These are phyloP conservation scores for Dalbergia cochinchinensis DNA, from an alignment of 306 rosid genomes.

Conservation along the genomic window DNA sequence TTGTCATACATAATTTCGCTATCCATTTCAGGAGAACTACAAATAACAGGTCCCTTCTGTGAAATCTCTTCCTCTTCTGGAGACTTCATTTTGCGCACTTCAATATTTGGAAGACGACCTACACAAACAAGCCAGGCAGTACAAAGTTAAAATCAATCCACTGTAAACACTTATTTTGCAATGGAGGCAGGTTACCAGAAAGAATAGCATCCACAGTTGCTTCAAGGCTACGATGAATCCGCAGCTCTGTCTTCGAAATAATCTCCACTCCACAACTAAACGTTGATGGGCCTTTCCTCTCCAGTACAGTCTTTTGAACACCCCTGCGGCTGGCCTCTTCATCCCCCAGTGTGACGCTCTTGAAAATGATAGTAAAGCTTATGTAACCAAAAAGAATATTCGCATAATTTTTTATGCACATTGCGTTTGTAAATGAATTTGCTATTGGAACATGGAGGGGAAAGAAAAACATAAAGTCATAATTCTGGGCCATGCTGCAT, in stretches of 20 bases:
- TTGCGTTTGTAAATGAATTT: constrained; percentile 2
- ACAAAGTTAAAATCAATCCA: constrained; percentile 30
- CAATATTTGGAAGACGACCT: constrained; percentile 84
- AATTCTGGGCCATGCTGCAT: neutral
- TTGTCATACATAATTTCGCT: constrained; percentile 56
- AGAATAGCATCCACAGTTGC: constrained; percentile 92
- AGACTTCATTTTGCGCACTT: constrained; percentile 80
- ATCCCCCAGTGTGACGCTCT: constrained; percentile 98
- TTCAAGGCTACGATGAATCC: constrained; percentile 89
- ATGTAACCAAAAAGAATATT: constrained; percentile 42
- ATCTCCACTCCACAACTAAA: constrained; percentile 91
- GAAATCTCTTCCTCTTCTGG: constrained; percentile 54
- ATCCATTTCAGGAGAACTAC: constrained; percentile 52
- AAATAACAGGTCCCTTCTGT: constrained; percentile 47
- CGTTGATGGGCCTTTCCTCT: constrained; percentile 96
- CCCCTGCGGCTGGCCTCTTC: constrained; percentile 97
- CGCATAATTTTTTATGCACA: constrained; percentile 4
- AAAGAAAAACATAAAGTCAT: neutral
- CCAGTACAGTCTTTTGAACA: constrained; percentile 92
- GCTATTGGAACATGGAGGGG: neutral
- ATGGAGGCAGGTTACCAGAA: constrained; percentile 56
- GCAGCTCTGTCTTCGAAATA: constrained; percentile 83
- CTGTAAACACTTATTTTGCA: constrained; percentile 21
- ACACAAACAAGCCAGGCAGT: constrained; percentile 45
- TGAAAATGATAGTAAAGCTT: constrained; percentile 44